These are phyloP conservation scores for Penicillium sp. DNA, from an alignment of 2,329 filamentous ascomycete species.

Conservation along the genomic window DNA sequence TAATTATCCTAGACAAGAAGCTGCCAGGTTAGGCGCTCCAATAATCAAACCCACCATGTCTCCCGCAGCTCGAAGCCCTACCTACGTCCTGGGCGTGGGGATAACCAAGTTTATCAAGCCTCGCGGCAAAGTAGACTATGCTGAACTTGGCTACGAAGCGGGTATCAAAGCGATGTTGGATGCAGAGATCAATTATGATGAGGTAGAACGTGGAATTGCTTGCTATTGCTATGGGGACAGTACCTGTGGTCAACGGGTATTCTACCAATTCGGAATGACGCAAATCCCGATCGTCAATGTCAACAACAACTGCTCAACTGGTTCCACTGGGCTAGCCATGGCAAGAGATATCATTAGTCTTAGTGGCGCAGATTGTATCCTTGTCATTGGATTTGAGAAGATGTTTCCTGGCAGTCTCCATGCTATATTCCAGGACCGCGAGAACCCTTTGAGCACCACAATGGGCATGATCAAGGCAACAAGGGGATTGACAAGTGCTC, in stretches of 20 bases:
- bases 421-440: background rate
- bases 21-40: no score
- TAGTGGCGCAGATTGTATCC: background rate
- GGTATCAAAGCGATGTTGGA: background rate
- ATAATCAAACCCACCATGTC: no score
- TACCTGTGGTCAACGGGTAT: background rate
- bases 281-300: background rate
- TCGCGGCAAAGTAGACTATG: background rate
- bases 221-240: background rate
- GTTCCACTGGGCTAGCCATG: background rate
- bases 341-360: background rate
- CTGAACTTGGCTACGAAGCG: background rate
- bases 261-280: background rate
- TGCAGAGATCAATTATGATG: background rate
- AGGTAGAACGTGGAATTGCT: background rate
- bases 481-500: background rate
- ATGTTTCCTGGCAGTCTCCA: background rate
- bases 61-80: no score
- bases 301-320: background rate
- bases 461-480: background rate
- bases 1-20: no score
- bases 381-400: background rate
- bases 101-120: no score
- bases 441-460: background rate
- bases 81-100: no score